phyloP scores from a whole-genome alignment of 495 filamentous ascomycete genomes.

The Usnea hakonensis region DNA sequence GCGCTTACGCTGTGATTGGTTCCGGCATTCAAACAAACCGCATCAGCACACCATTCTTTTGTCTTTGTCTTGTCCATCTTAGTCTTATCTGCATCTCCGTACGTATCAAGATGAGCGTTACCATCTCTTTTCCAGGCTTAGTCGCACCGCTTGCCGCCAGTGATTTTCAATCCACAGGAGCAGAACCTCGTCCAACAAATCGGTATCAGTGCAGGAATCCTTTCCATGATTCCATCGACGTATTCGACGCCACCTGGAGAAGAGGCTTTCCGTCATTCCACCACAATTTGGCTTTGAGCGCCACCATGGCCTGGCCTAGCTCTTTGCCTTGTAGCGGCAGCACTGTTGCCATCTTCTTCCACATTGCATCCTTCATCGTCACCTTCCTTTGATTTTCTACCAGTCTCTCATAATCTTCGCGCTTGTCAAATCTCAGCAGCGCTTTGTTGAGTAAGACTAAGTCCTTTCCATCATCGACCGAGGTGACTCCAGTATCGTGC shows the following conservation, averaged over 20 bases:
- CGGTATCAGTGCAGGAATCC: not conserved
- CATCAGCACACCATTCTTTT: not conserved
- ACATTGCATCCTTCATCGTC: slow-evolving; percentile 20
- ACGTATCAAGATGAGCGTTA: not conserved
- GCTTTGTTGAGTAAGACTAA: slow-evolving; percentile 19
- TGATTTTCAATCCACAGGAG: not conserved
- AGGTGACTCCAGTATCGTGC: not conserved
- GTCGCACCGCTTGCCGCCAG: not conserved
- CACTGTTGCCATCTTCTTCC: slow-evolving; percentile 16
- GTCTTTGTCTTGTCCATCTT: no score
- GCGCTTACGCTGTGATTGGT: no score
- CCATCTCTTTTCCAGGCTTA: not conserved
- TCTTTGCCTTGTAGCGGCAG: slow-evolving; percentile 18
- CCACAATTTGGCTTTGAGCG: not conserved
- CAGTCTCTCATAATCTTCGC: slow-evolving; percentile 14
- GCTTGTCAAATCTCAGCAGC: slow-evolving; percentile 23
- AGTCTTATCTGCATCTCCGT: not conserved
- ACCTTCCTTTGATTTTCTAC: slow-evolving; percentile 10
- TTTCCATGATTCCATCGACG: not conserved
- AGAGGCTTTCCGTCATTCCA: not conserved
- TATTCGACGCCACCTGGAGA: not conserved
- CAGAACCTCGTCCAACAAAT: not conserved
- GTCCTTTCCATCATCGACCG: not conserved
- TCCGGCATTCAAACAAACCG: no score
- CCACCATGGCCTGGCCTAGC: slow-evolving; percentile 14